A percentile compares a stretch with the other conserved stretches of the same genome.
Evolutionary conservation across 129 eudicot genomes (phyloP).

Genomic region (Pittosporum tobira): DNA sequence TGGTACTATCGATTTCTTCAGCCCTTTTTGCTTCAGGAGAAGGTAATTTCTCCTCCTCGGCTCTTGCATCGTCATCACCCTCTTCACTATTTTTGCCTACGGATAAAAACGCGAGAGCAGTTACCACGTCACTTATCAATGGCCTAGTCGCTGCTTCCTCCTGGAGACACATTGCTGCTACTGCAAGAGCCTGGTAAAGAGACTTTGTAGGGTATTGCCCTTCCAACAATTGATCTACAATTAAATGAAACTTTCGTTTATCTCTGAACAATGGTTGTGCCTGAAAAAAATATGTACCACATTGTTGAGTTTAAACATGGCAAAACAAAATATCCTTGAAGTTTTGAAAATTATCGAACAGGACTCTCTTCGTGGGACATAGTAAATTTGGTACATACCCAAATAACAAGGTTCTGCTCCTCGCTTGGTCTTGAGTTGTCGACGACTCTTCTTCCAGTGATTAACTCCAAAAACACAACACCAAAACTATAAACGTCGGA

Average conservation of each 20-base stretch:
- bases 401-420: constrained; percentile 70
- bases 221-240: constrained; percentile 67
- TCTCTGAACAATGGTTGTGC: constrained; percentile 78
- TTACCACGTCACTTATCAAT: constrained; percentile 60
- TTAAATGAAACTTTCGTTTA: constrained; percentile 40
- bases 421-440: constrained; percentile 58
- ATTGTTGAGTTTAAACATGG: neutral
- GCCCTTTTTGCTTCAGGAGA: constrained; percentile 7
- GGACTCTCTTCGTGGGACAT: neutral
- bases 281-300: constrained; percentile 16
- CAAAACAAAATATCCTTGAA: neutral
- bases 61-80: too few species aligned
- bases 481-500: constrained; percentile 95
- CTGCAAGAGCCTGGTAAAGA: constrained; percentile 68
- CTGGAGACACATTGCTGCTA: constrained; percentile 83
- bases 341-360: neutral
- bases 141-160: constrained; percentile 73
- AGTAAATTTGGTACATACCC: constrained; percentile 41
- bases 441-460: constrained; percentile 79
- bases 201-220: constrained; percentile 52
- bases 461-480: constrained; percentile 86
- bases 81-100: constrained; percentile 13
- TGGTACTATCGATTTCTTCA: constrained; percentile 10
- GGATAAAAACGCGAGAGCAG: constrained; percentile 50
- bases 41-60: constrained; percentile 7